phyloP scores from a whole-genome alignment of 495 filamentous ascomycete species.

The Aspergillus cavernicola region DNA sequence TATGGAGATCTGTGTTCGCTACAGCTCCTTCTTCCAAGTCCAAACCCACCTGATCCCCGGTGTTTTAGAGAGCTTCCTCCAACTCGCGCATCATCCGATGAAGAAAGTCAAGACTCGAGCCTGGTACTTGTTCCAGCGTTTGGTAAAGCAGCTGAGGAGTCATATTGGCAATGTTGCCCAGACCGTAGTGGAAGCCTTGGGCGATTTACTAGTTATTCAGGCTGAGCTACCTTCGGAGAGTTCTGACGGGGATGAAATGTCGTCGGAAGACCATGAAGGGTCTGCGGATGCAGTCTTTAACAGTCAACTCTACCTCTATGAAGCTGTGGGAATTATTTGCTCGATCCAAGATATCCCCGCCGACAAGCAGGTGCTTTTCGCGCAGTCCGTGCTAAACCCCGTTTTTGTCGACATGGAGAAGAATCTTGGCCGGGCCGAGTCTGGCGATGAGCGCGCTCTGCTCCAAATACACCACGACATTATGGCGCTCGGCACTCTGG shows the following conservation, averaged over 20 bases:
- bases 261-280: constrained; percentile 83
- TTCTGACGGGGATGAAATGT: constrained; percentile 81
- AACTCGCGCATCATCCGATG: constrained; percentile 80
- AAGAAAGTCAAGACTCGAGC: constrained; percentile 81
- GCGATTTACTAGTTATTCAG: constrained; percentile 82
- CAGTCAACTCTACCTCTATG: constrained; percentile 88
- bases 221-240: constrained; percentile 78
- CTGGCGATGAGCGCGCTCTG: constrained; percentile 72
- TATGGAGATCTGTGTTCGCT: constrained; percentile 96
- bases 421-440: constrained; percentile 67
- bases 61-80: constrained; percentile 89
- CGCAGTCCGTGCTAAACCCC: constrained; percentile 79
- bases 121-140: constrained; percentile 93
- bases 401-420: constrained; percentile 81
- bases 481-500: constrained; percentile 90
- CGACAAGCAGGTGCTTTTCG: constrained; percentile 80
- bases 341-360: constrained; percentile 69
- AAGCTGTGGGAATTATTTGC: constrained; percentile 87
- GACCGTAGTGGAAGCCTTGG: constrained; percentile 83
- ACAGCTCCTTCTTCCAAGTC: constrained; percentile 85
- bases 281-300: constrained; percentile 85
- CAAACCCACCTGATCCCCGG: constrained; percentile 73
- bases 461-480: constrained; percentile 94
- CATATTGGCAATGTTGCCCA: constrained; percentile 86
- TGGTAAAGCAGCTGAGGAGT: constrained; percentile 80